A percentile compares a stretch with the other conserved stretches of the same genome.
phyloP scores from a whole-genome alignment of 2,329 filamentous ascomycete species.

The Colletotrichum falcatum region DNA sequence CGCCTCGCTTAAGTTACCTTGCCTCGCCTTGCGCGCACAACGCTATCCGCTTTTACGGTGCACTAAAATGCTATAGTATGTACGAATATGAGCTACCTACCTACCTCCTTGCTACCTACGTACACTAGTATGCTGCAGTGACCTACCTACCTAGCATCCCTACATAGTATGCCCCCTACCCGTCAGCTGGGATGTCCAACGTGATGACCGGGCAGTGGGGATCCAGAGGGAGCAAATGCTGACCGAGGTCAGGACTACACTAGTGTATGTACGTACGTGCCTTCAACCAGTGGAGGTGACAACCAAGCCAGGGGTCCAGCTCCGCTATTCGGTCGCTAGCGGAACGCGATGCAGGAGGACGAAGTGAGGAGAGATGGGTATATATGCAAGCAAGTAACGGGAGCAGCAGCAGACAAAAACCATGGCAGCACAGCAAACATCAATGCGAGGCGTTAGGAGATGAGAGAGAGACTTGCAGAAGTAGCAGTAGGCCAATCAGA shows the following conservation, averaged over 20 bases:
- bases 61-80: background rate
- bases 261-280: too few species aligned
- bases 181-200: slow-evolving; percentile 36
- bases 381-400: slow-evolving; percentile 10
- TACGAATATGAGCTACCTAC: slow-evolving; percentile 4
- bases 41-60: slow-evolving; percentile 17
- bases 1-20: slow-evolving; percentile 12
- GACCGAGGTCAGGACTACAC: background rate
- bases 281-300: slow-evolving; percentile 20
- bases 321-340: slow-evolving; percentile 11
- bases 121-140: too few species aligned
- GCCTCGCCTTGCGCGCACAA: slow-evolving; percentile 7
- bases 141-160: background rate
- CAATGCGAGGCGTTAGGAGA: background rate
- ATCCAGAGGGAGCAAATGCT: slow-evolving; percentile 18
- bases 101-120: too few species aligned
- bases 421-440: background rate
- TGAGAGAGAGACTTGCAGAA: too few species aligned
- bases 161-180: slow-evolving; percentile 6
- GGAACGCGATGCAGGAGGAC: slow-evolving; percentile 5
- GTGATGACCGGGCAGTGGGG: slow-evolving; percentile 31
- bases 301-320: slow-evolving; percentile 28
- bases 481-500: background rate
- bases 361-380: slow-evolving; percentile 3
- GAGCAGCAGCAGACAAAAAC: background rate